These are phyloP conservation scores for Hanseniaspora guilliermondii DNA, from an alignment of 805 yeast species.

Conservation along the genomic window DNA sequence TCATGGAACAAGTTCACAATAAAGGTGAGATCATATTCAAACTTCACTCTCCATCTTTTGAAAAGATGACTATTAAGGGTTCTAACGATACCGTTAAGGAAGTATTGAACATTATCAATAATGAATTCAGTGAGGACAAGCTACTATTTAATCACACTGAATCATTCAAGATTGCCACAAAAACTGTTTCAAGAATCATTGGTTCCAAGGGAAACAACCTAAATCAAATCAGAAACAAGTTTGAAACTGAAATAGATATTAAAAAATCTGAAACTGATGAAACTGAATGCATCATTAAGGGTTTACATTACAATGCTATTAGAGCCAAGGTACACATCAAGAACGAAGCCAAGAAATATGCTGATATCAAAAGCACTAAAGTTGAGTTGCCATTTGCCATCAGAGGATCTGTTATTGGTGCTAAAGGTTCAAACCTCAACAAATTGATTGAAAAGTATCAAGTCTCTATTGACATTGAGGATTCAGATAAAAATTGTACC, in stretches of 20 bases:
- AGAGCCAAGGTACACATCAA: conserved; percentile 52
- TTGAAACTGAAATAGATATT: conserved; percentile 64
- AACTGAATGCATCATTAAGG: conserved; percentile 50
- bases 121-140: conserved; percentile 21
- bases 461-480: conserved; percentile 69
- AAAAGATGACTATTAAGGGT: conserved; percentile 60
- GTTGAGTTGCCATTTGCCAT: conserved; percentile 61
- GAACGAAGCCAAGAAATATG: conserved; percentile 57
- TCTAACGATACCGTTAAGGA: conserved; percentile 43
- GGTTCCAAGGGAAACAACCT: conserved; percentile 80
- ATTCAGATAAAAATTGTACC: conserved; percentile 46
- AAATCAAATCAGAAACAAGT: conserved; percentile 55
- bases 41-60: conserved; percentile 36
- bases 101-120: conserved; percentile 28
- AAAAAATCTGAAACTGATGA: conserved; percentile 31
- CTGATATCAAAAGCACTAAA: conserved; percentile 62
- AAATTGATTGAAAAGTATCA: conserved; percentile 80
- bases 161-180: conserved; percentile 48
- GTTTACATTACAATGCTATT: conserved; percentile 65
- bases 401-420: conserved; percentile 76
- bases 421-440: conserved; percentile 65
- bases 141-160: conserved; percentile 27
- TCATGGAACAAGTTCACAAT: conserved; percentile 28
- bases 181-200: conserved; percentile 63
- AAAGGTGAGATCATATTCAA: conserved; percentile 33